These are phyloP conservation scores for Elsinoe batatas DNA, from an alignment of 2,329 filamentous ascomycete species.

Conservation along the genomic window DNA sequence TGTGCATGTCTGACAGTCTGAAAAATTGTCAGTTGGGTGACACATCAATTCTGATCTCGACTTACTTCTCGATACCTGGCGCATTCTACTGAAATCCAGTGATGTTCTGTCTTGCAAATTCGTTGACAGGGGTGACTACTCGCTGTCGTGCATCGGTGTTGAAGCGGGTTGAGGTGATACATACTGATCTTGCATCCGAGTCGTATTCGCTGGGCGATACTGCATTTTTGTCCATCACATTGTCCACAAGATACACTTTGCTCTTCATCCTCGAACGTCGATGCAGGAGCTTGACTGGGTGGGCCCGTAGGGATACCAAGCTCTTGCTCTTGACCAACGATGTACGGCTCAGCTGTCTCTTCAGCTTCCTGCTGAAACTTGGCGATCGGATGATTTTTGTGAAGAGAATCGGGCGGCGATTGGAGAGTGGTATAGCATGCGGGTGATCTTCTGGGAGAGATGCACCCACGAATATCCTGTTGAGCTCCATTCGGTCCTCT, in stretches of 20 bases:
- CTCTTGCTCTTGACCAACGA: constrained; percentile 8
- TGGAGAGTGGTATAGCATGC: constrained; percentile 20
- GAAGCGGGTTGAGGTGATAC: background rate
- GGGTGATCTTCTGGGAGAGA: constrained; percentile 25
- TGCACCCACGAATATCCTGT: constrained; percentile 22
- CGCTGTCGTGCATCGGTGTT: background rate
- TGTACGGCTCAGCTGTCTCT: constrained; percentile 17
- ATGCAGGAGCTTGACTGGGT: constrained; percentile 1
- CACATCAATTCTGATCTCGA: background rate
- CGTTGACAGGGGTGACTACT: background rate
- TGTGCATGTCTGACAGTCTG: background rate
- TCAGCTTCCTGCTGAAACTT: constrained; percentile 20
- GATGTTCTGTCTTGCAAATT: background rate
- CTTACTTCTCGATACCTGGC: constrained; percentile 16
- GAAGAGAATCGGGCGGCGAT: constrained; percentile 15
- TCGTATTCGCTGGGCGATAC: constrained; percentile 1
- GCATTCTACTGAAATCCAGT: constrained; percentile 16
- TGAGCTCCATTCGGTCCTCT: constrained; percentile 15
- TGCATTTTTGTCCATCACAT: background rate
- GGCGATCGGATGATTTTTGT: constrained; percentile 21
- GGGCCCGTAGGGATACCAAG: background rate
- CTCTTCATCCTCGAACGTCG: background rate
- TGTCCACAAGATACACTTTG: background rate
- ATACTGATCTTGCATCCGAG: constrained; percentile 6
- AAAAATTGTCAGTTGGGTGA: background rate